Base-by-base conservation (phyloP, 805 yeast genomes). In the Brettanomyces anomalus region DNA sequence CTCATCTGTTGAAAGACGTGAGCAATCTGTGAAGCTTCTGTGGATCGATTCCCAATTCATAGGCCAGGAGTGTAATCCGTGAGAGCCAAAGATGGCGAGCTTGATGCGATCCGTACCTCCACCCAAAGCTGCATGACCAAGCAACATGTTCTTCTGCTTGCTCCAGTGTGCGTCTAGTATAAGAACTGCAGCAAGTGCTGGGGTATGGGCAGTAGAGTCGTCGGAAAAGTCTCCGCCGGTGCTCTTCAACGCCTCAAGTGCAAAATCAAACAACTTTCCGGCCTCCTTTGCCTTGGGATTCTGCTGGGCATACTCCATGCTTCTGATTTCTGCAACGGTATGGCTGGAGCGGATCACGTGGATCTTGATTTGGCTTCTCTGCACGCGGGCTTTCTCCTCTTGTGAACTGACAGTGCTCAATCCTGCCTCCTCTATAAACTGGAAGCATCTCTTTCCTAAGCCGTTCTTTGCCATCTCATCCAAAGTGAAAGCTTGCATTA, bases 21-120 rank as follows among this genome's bases (percentile, higher is more conserved):
- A 82, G n/a, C 72, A 71, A 56, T 93, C 97, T 19, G 79, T 65
- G 51, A 89, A 86, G 26, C 77, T 65, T 1, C 81, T 75, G 4
- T 74, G 74, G 4, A 93, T 60, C 33, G 79, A 80, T 45, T 87
- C 93, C 47, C 87, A 68, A 44, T 73, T 74, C n/a, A 73, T 61
- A n/a, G 98, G 97, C 94, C 95, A 93, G 1, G 95, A 76, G 58
- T 85, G 89, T 11, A 87, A 51, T 0, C 95, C 93, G 56, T 93
- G 97, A 5, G 95, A 81, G 5, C 98, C 98, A 62, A 89, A 90
- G 8, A 93, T 87, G 1, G 95, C 97, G 43, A 93, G 63, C 49
- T 79, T 79, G 36, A 86, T 66, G 36, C 76, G 67, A 35, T 72
- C 80, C 20, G 72, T 71, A 11, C 93, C 93, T 24, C 97, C 97